Conservation (phyloP, 495 filamentous ascomycete genomes). For the Aspergillus cristatus region DNA sequence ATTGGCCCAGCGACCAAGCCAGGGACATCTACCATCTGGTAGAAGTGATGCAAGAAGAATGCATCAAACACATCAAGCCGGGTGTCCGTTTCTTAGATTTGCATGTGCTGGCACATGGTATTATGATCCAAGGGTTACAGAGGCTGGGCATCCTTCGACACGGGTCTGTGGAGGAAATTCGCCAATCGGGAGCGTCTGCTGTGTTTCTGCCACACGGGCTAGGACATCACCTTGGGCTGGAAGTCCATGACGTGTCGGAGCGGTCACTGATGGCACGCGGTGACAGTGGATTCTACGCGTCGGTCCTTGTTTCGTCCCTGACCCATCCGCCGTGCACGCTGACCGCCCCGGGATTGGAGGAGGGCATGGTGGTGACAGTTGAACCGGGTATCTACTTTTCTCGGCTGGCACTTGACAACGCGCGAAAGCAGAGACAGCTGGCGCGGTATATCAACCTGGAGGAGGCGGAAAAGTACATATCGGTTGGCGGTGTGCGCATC, state of each 20-base stretch:
- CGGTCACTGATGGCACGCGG: conserved; percentile 35
- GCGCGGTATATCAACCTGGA: conserved; percentile 68
- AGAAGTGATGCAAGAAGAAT: conserved; percentile 71
- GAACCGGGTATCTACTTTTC: conserved; percentile 93
- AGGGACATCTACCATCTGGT: conserved; percentile 67
- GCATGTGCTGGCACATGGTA: conserved; percentile 59
- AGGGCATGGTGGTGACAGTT: conserved; percentile 74
- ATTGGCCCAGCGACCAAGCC: conserved; percentile 53
- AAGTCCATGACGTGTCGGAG: conserved; percentile 73
- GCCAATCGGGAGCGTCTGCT: conserved; percentile 53
- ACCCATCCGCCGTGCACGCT: conserved; percentile 20
- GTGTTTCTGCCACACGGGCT: conserved; percentile 91
- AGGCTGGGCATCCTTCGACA: conserved; percentile 53
- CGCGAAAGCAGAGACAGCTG: conserved; percentile 44
- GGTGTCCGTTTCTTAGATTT: conserved; percentile 60
- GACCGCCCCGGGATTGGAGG: conserved; percentile 42
- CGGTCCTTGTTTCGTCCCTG: conserved; percentile 7
- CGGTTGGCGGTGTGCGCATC: conserved; percentile 80
- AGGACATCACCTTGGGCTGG: conserved; percentile 82
- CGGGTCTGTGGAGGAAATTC: conserved; percentile 53
- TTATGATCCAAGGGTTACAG: conserved; percentile 63
- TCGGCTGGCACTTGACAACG: conserved; percentile 74
- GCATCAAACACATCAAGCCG: conserved; percentile 55
- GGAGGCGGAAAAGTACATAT: conserved; percentile 60
- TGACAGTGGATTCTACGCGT: not conserved